Evolutionary conservation across 2,329 filamentous ascomycete species (phyloP).

Genomic region (Venturia effusa): DNA sequence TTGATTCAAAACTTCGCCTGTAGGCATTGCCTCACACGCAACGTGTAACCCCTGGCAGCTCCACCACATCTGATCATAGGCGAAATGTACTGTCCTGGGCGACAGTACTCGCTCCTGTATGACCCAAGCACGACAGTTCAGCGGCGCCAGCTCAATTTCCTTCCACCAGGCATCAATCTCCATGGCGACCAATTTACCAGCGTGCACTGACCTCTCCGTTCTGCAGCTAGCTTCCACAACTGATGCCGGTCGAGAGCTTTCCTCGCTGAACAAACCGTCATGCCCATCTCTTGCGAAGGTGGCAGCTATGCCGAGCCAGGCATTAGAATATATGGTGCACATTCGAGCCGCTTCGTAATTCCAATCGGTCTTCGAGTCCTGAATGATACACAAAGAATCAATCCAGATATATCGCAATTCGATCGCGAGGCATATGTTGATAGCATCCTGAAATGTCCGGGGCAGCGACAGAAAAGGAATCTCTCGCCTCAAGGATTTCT

Average conservation of each 20-base stretch:
- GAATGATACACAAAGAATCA: conserved; percentile 6
- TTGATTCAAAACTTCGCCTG: neutral
- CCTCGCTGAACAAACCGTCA: neutral
- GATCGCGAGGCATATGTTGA: neutral
- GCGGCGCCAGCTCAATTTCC: neutral
- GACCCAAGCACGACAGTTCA: neutral
- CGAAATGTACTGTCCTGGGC: neutral
- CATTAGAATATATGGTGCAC: neutral
- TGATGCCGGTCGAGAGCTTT: neutral
- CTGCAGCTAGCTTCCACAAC: neutral
- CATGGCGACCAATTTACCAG: neutral
- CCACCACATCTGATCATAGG: neutral
- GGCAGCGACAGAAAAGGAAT: neutral
- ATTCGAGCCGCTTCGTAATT: neutral
- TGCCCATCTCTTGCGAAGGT: neutral
- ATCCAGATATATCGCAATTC: neutral
- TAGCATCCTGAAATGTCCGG: conserved; percentile 3
- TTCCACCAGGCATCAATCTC: neutral
- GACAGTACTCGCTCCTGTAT: neutral
- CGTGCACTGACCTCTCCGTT: neutral
- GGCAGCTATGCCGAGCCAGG: neutral
- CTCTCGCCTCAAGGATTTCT: neutral
- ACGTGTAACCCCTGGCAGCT: neutral
- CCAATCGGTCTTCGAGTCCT: neutral
- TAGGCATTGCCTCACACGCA: neutral